A percentile compares a stretch with the other conserved stretches of the same genome.
These are phyloP conservation scores for Blumeriella jaapii DNA, from an alignment of 2,329 filamentous ascomycete genomes.

Conservation along the genomic window DNA sequence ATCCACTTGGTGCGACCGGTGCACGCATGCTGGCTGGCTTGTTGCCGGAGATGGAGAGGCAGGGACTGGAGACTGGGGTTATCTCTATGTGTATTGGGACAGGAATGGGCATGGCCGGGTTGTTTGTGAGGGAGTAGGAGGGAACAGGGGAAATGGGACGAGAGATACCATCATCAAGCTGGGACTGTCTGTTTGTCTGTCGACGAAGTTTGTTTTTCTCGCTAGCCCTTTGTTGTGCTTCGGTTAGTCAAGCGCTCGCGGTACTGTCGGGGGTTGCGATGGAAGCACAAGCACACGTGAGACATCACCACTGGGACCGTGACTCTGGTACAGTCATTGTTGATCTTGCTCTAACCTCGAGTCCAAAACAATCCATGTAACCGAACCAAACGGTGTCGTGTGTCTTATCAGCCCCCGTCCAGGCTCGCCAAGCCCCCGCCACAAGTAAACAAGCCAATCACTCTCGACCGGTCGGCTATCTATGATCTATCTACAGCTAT, in stretches of 20 bases:
- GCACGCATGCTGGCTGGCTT: conserved; percentile 61
- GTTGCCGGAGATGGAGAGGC: conserved; percentile 55
- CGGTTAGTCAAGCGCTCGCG: too few species aligned
- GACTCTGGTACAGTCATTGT: too few species aligned
- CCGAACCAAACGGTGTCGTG: neutral
- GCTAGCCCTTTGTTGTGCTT: too few species aligned
- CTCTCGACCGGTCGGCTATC: neutral
- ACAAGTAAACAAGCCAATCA: too few species aligned
- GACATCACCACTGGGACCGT: too few species aligned
- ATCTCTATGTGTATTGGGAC: conserved; percentile 85
- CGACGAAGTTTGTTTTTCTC: neutral
- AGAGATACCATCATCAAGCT: neutral
- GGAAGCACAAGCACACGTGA: too few species aligned
- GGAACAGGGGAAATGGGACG: conserved; percentile 35
- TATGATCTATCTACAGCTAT: neutral
- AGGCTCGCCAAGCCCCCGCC: neutral
- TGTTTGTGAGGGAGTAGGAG: conserved; percentile 51
- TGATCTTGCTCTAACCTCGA: too few species aligned
- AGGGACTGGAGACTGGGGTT: conserved; percentile 64
- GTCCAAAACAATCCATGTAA: too few species aligned
- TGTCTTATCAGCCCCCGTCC: neutral
- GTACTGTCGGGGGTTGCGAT: too few species aligned
- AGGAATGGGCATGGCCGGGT: conserved; percentile 64
- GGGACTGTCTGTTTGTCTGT: neutral
- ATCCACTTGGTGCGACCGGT: conserved; percentile 82